Percentiles rank a stretch among this genome's conserved stretches.
Evolutionary conservation across 2,329 filamentous ascomycete species (phyloP).

Genomic region (Orbilia brochopaga): DNA sequence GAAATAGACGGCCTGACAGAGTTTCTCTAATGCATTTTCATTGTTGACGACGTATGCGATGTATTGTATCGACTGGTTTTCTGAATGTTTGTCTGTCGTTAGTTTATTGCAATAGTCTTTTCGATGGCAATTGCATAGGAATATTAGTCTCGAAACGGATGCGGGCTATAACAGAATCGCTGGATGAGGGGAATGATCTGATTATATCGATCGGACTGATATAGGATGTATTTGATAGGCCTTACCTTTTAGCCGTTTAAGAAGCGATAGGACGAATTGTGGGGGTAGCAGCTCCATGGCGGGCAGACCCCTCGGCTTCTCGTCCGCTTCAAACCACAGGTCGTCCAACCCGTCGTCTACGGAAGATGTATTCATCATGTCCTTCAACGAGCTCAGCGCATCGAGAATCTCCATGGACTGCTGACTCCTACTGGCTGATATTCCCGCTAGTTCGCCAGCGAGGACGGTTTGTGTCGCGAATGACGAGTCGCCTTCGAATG

Average conservation of each 20-base stretch:
- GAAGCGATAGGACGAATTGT: conserved; percentile 33
- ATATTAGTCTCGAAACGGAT: too few species aligned
- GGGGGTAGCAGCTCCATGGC: conserved; percentile 39
- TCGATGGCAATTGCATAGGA: background rate
- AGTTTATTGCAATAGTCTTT: background rate
- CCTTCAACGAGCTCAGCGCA: conserved; percentile 42
- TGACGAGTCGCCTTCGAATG: conserved; percentile 46
- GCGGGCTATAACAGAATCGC: too few species aligned
- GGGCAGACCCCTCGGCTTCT: conserved; percentile 29
- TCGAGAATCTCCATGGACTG: conserved; percentile 44
- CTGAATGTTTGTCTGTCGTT: background rate
- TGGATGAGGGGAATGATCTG: too few species aligned
- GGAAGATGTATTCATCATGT: conserved; percentile 43
- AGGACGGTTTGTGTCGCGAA: conserved; percentile 43
- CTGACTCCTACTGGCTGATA: conserved; percentile 22
- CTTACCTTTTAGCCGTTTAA: conserved; percentile 34
- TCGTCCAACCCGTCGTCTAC: conserved; percentile 41
- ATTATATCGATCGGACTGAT: too few species aligned
- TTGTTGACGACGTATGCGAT: conserved; percentile 42
- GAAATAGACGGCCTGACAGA: conserved; percentile 46
- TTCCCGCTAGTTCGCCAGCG: conserved; percentile 38
- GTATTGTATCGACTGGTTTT: conserved; percentile 35
- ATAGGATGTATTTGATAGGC: background rate
- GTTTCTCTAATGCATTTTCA: conserved; percentile 39
- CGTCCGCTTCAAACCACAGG: conserved; percentile 40